These are phyloP conservation scores for Quercus glauca DNA, from an alignment of 306 rosid species.

Conservation along the genomic window DNA sequence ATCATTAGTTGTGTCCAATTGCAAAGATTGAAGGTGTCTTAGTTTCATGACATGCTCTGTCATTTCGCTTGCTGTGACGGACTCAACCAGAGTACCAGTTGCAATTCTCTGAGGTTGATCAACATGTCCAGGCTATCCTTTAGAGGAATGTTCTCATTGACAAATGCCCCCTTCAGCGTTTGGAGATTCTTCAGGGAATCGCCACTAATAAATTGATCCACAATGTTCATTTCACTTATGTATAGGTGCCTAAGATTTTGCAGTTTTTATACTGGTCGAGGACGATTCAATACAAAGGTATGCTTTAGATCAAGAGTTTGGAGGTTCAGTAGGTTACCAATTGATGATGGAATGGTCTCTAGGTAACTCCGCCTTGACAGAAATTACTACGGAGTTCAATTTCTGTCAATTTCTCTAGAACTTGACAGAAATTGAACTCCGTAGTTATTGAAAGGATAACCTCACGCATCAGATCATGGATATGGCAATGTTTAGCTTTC, in stretches of 20 bases:
- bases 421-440: too few species aligned
- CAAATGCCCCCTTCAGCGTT: not conserved
- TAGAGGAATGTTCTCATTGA: not conserved
- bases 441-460: too few species aligned
- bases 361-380: conserved; percentile 14
- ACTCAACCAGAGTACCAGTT: not conserved
- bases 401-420: too few species aligned
- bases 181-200: conserved; percentile 2
- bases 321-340: conserved; percentile 12
- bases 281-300: not conserved
- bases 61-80: conserved; percentile 1
- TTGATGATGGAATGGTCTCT: not conserved
- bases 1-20: not conserved
- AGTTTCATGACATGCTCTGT: not conserved
- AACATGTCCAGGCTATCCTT: not conserved
- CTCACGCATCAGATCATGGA: too few species aligned
- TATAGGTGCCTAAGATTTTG: conserved; percentile 12
- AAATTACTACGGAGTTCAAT: too few species aligned
- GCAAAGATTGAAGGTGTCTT: conserved; percentile 3
- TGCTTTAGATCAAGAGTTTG: conserved; percentile 26
- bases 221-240: not conserved
- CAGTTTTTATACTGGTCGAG: conserved; percentile 13
- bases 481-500: too few species aligned
- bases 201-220: too few species aligned
- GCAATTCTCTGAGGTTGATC: conserved; percentile 12